A percentile compares a stretch with the other conserved stretches of the same genome.
phyloP scores from a whole-genome alignment of 306 rosid genomes.

The Vigna reflexopilosa region DNA sequence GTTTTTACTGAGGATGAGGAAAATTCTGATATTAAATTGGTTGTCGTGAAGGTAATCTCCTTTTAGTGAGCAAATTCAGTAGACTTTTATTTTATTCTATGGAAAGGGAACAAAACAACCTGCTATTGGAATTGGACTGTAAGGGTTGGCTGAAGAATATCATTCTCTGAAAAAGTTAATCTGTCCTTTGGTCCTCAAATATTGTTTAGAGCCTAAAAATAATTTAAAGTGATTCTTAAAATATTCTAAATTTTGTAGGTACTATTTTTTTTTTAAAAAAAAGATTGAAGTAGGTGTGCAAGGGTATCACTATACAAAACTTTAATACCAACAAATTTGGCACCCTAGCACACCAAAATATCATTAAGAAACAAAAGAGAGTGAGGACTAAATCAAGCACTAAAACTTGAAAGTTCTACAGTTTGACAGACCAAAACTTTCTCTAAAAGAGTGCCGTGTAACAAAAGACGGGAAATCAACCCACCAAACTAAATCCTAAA shows the following conservation, averaged over 20 bases:
- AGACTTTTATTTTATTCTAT: neutral
- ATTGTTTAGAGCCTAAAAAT: neutral
- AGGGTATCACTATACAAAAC: too few species aligned
- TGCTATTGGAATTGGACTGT: conserved; percentile 14
- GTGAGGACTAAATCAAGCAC: too few species aligned
- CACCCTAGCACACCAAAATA: too few species aligned
- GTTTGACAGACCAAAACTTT: too few species aligned
- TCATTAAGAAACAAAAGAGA: too few species aligned
- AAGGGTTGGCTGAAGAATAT: neutral
- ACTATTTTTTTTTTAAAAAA: neutral
- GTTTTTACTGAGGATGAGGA: conserved; percentile 61
- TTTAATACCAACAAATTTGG: too few species aligned
- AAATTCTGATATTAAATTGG: conserved; percentile 70
- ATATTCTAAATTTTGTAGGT: neutral
- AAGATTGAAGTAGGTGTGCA: too few species aligned
- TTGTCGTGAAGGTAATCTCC: conserved; percentile 71
- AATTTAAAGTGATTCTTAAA: neutral
- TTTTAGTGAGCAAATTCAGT: conserved; percentile 16
- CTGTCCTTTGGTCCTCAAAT: neutral
- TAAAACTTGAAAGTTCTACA: too few species aligned
- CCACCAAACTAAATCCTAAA: too few species aligned
- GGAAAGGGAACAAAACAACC: conserved; percentile 1
- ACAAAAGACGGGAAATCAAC: too few species aligned
- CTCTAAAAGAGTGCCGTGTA: too few species aligned
- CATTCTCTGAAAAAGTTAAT: neutral